phyloP scores from a whole-genome alignment of 805 yeast genomes.

The Lipomyces oligophaga region DNA sequence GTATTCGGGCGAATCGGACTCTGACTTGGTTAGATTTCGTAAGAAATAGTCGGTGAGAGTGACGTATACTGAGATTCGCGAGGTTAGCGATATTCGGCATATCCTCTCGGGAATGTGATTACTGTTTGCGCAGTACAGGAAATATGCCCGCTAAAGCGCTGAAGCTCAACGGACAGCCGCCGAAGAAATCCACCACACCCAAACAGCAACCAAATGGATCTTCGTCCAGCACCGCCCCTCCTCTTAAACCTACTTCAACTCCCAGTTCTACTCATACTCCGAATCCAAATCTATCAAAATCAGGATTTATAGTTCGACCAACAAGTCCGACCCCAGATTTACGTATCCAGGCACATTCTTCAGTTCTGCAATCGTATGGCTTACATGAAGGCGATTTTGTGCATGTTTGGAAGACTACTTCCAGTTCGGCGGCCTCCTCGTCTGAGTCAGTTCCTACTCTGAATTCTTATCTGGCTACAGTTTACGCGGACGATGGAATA shows the following conservation, averaged over 20 bases:
- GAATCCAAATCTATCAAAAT: conserved; percentile 8
- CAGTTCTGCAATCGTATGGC: conserved; percentile 13
- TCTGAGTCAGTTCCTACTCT: conserved; percentile 2
- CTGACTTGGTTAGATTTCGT: no score
- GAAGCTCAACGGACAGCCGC: conserved; percentile 8
- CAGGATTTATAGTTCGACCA: conserved; percentile 24
- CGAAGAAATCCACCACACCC: conserved; percentile 2
- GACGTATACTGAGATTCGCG: no score
- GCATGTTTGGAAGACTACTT: conserved; percentile 12
- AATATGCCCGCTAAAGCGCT: conserved; percentile 16
- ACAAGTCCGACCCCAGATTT: conserved; percentile 13
- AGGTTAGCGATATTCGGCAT: no score
- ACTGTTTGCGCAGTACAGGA: no score
- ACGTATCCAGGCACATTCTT: conserved; percentile 6
- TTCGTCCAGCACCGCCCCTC: neutral
- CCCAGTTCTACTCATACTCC: no score
- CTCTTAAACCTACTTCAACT: neutral
- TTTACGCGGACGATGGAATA: conserved; percentile 7
- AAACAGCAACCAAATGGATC: conserved; percentile 1
- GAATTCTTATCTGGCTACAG: conserved; percentile 11
- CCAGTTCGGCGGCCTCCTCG: neutral
- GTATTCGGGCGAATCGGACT: no score
- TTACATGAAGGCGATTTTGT: conserved; percentile 17
- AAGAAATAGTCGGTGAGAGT: no score
- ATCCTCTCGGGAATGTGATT: no score